phyloP scores from a whole-genome alignment of 345 rosid genomes.

The Citrus unshiu region DNA sequence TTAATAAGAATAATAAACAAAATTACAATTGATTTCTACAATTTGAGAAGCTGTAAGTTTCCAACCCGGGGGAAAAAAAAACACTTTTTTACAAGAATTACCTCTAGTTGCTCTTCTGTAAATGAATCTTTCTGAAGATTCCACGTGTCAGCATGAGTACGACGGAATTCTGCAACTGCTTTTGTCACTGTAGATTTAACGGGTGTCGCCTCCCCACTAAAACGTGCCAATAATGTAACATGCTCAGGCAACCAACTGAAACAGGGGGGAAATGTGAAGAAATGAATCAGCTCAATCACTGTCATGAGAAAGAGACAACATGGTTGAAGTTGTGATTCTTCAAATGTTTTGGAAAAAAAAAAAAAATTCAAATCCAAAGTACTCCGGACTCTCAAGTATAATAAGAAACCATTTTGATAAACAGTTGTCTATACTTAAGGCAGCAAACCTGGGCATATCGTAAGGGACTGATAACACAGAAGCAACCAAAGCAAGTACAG shows the following conservation, averaged over 20 bases:
- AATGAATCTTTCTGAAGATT: conserved; percentile 83
- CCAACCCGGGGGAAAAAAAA: background rate
- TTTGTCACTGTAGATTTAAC: conserved; percentile 91
- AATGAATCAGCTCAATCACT: background rate
- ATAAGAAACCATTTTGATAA: too few species aligned
- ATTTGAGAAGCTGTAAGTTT: background rate
- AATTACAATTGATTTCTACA: background rate
- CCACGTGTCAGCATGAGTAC: conserved; percentile 98
- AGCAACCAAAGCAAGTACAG: conserved; percentile 95
- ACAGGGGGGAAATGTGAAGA: background rate
- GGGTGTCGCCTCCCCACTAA: conserved; percentile 77
- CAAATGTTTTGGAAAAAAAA: too few species aligned
- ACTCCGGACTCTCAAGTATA: too few species aligned
- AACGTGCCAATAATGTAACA: conserved; percentile 83
- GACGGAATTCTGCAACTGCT: conserved; percentile 95
- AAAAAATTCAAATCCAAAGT: too few species aligned
- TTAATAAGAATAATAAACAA: conserved; percentile 3
- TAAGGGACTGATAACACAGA: conserved; percentile 94
- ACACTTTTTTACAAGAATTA: conserved; percentile 15
- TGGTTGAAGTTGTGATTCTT: background rate
- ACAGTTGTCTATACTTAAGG: conserved; percentile 1
- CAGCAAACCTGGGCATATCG: conserved; percentile 91
- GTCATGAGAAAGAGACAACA: background rate
- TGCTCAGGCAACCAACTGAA: conserved; percentile 93
- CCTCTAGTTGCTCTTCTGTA: conserved; percentile 98